phyloP scores from a whole-genome alignment of 2,329 filamentous ascomycete genomes.

The Sarocladium kiliense region DNA sequence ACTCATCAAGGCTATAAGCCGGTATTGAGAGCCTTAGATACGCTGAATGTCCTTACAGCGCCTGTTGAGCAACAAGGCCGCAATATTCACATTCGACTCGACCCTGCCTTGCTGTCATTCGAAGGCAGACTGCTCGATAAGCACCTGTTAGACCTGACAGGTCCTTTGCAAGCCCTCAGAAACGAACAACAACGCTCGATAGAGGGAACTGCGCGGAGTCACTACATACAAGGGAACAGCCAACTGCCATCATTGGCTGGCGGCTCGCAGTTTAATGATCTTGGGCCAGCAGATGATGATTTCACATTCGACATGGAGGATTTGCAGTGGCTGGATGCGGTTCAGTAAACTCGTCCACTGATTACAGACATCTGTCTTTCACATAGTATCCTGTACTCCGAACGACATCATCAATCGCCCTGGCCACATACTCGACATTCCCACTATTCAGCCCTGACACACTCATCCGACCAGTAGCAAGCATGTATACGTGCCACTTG shows the following conservation, averaged over 20 bases:
- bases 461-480: constrained; percentile 10
- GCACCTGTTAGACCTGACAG: not conserved
- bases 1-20: not conserved
- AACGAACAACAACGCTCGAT: no score
- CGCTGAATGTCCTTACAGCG: not conserved
- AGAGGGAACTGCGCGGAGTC: not conserved
- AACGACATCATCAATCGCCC: constrained; percentile 11
- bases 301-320: not conserved
- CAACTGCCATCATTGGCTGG: not conserved
- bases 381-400: not conserved
- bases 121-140: not conserved
- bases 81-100: not conserved
- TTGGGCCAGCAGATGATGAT: not conserved
- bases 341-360: not conserved
- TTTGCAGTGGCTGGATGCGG: not conserved
- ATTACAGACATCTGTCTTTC: not conserved
- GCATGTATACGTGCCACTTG: constrained; percentile 9
- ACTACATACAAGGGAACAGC: not conserved
- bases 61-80: no score
- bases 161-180: not conserved
- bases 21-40: not conserved
- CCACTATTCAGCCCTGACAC: constrained; percentile 11
- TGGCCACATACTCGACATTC: constrained; percentile 13
- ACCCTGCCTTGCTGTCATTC: not conserved
- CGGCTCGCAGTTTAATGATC: not conserved